Evolutionary conservation across 805 yeast genomes (phyloP).

Genomic region (Starmera pachycereana): DNA sequence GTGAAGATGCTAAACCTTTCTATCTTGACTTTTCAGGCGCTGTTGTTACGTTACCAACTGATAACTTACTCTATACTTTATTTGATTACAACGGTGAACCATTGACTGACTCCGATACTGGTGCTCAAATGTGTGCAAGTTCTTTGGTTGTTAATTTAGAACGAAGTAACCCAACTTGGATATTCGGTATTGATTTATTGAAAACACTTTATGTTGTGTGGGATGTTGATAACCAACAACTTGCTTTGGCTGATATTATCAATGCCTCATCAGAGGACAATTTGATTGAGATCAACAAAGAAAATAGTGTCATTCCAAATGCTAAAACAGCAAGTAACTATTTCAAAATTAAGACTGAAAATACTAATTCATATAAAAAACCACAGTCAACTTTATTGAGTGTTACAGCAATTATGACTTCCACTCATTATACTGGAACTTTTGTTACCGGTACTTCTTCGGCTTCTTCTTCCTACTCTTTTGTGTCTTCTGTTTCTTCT

Average conservation of each 20-base stretch:
- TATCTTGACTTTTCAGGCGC: slow-evolving; percentile 10
- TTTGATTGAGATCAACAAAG: no score
- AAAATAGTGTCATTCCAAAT: no score
- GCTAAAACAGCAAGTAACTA: no score
- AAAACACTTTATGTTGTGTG: slow-evolving; percentile 8
- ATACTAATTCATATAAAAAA: no score
- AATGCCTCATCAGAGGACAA: no score
- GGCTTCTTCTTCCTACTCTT: no score
- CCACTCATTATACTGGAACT: no score
- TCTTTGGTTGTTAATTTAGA: not conserved
- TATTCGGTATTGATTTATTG: slow-evolving; percentile 9
- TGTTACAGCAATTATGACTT: no score
- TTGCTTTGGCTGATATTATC: slow-evolving; percentile 7
- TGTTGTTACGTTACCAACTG: slow-evolving; percentile 4
- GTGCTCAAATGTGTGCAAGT: slow-evolving; percentile 10
- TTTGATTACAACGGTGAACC: not conserved
- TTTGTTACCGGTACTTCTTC: no score
- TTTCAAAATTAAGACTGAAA: no score
- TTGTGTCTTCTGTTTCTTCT: no score
- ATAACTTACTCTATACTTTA: slow-evolving; percentile 5
- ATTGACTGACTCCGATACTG: slow-evolving; percentile 4
- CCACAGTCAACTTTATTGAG: no score
- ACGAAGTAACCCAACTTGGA: not conserved
- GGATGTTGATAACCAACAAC: slow-evolving; percentile 10
- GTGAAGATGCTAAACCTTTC: slow-evolving; percentile 8